Evolutionary conservation across 768 basidiomycete genomes (phyloP), one percentile per base, ranked within the genome.

Genomic region (Tephrocybe sp.): DNA sequence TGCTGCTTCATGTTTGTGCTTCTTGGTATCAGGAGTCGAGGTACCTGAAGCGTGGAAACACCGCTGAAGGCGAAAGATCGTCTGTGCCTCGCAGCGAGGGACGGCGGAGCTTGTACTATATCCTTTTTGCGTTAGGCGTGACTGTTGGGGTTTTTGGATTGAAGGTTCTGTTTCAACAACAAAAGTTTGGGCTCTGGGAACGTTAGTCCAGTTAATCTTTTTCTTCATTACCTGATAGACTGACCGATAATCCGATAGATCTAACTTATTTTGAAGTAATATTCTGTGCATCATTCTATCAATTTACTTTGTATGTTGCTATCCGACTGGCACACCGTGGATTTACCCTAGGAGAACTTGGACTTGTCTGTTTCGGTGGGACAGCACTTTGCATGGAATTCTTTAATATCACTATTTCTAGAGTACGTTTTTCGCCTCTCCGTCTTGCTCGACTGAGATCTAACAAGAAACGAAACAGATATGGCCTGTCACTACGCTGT

Each of bases 271-370:
- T 89, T 49, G 95, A 98, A 60, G 75, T 90, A 49, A 68, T 79
- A 12, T 71, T 87, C 19, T 79, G 80, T 32, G 83, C 92, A 1
- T 62, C 89, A 38, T 92, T 95, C 70, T 97, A 88, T 66, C 97
- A 98, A 65, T 87, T 94, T 62, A 83, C 92, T 45, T 73, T 98
- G 40, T 99, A 98, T 66, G 76, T 89, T 41, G 89, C 89, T 36
- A 77, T 97, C 36, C 82, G 97, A 19, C 76, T 99, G 39, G 95
- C 94, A 4, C 89, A 97, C 60, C 82, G 89, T n/a, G 91, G 90
- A 10, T 95, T 98, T 69, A 98, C 95, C 0, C 78, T 99, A 1
- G 97, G 97, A 30, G 97, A 99, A 65, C 78, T 98, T 14, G 88
- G 87, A 20, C 70, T 98, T 20, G 90, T 96, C 14, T 88, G 86